phyloP scores from a whole-genome alignment of 345 rosid genomes.

The Microthlaspi erraticum region DNA sequence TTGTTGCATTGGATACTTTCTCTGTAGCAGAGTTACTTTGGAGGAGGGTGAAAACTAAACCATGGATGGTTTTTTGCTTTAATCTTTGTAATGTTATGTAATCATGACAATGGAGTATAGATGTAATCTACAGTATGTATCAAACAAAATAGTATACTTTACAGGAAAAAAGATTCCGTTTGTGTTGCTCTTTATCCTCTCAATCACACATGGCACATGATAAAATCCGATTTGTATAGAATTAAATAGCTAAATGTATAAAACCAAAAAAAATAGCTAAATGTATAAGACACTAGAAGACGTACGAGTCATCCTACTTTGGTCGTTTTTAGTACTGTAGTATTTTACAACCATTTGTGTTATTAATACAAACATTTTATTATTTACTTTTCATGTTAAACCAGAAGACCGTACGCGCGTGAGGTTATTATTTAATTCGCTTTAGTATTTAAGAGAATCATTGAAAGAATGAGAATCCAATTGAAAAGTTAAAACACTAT shows the following conservation, averaged over 20 bases:
- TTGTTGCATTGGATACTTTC: conserved; percentile 26
- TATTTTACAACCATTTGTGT: conserved; percentile 27
- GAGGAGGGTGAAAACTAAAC: conserved; percentile 8
- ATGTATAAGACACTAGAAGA: conserved; percentile 22
- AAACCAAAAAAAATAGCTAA: neutral
- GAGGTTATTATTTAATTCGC: no score
- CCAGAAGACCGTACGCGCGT: conserved; percentile 3
- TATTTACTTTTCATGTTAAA: conserved; percentile 1
- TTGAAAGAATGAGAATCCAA: neutral
- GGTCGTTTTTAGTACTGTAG: conserved; percentile 12
- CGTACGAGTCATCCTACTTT: conserved; percentile 22
- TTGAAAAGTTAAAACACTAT: no score
- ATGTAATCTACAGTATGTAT: neutral
- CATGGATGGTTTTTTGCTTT: neutral
- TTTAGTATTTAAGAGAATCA: neutral
- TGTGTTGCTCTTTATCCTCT: conserved; percentile 18
- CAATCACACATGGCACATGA: conserved; percentile 44
- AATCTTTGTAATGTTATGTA: conserved; percentile 1
- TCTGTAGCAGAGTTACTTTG: conserved; percentile 21
- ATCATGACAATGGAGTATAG: conserved; percentile 26
- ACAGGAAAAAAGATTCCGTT: conserved; percentile 31
- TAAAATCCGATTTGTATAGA: conserved; percentile 14
- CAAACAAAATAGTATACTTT: neutral
- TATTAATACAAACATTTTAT: neutral
- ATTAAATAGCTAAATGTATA: neutral